These are phyloP conservation scores for Pyrenochaeta sp. DNA, from an alignment of 2,329 filamentous ascomycete genomes.

Conservation along the genomic window DNA sequence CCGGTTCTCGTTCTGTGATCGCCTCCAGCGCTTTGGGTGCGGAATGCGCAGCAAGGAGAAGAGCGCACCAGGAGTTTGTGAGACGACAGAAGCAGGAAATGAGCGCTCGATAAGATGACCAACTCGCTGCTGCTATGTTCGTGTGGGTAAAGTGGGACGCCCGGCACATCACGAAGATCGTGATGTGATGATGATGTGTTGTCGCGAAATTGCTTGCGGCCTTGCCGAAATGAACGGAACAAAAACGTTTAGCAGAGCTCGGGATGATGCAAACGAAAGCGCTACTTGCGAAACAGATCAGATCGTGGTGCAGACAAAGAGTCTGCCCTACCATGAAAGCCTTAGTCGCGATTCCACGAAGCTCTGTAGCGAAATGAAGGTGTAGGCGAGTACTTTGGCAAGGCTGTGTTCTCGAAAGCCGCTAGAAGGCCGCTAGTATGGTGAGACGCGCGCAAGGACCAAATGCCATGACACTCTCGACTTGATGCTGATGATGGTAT, in stretches of 20 bases:
- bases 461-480: conserved; percentile 18
- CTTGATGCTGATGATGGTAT: conserved; percentile 17
- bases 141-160: conserved; percentile 10
- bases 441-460: conserved; percentile 36
- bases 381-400: conserved; percentile 33
- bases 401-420: conserved; percentile 34
- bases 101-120: conserved; percentile 5
- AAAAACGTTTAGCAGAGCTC: conserved; percentile 8
- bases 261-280: conserved; percentile 28
- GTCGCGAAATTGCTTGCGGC: conserved; percentile 8
- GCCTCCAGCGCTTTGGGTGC: conserved; percentile 25
- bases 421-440: conserved; percentile 40
- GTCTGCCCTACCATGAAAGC: conserved; percentile 14
- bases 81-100: conserved; percentile 16
- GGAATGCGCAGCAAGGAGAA: conserved; percentile 22
- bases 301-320: conserved; percentile 8
- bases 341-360: conserved; percentile 20
- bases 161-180: conserved; percentile 7
- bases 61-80: conserved; percentile 18
- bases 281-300: conserved; percentile 18
- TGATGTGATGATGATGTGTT: conserved; percentile 11
- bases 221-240: conserved; percentile 14
- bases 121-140: conserved; percentile 7
- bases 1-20: conserved; percentile 18
- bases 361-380: conserved; percentile 34